Evolutionary conservation across 495 filamentous ascomycete species (phyloP).

Genomic region (Daldinia decipiens): DNA sequence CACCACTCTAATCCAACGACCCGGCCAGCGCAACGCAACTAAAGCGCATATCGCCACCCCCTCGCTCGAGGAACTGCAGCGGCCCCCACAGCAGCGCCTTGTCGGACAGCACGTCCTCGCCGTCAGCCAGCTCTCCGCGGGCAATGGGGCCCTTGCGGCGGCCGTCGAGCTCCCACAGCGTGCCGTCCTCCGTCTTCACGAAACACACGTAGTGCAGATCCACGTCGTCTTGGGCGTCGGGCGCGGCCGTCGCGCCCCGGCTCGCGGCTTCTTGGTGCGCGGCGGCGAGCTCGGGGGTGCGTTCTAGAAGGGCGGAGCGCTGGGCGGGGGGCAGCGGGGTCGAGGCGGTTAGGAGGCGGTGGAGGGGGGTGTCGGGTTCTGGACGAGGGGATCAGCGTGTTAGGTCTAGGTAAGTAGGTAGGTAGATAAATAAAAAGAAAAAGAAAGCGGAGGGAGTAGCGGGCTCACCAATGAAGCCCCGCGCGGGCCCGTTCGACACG

Average conservation of each 20-base stretch:
- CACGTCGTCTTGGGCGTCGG: constrained; percentile 71
- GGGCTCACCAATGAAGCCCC: constrained; percentile 54
- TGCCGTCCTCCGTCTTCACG: constrained; percentile 74
- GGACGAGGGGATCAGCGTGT: no score
- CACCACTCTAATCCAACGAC: constrained; percentile 58
- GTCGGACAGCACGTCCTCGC: constrained; percentile 76
- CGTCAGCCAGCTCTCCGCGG: constrained; percentile 62
- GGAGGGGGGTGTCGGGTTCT: constrained; percentile 56
- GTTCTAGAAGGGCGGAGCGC: constrained; percentile 77
- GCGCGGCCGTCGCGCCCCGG: constrained; percentile 77
- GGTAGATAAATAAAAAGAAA: neutral
- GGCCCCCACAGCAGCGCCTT: constrained; percentile 70
- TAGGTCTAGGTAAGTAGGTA: constrained; percentile 5
- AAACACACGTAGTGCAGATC: constrained; percentile 89
- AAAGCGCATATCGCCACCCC: constrained; percentile 75
- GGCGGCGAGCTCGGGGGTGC: constrained; percentile 72
- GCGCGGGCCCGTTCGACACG: constrained; percentile 62
- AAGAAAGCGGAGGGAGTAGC: neutral
- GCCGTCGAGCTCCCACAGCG: constrained; percentile 88
- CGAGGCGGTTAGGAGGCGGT: constrained; percentile 56
- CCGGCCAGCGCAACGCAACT: constrained; percentile 77
- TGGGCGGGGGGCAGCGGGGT: constrained; percentile 63
- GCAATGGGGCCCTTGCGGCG: constrained; percentile 74
- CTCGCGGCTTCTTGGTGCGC: constrained; percentile 77
- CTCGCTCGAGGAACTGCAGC: constrained; percentile 70